These are phyloP conservation scores for Penicillium sp. DNA, from an alignment of 2,329 filamentous ascomycete species.

Conservation along the genomic window DNA sequence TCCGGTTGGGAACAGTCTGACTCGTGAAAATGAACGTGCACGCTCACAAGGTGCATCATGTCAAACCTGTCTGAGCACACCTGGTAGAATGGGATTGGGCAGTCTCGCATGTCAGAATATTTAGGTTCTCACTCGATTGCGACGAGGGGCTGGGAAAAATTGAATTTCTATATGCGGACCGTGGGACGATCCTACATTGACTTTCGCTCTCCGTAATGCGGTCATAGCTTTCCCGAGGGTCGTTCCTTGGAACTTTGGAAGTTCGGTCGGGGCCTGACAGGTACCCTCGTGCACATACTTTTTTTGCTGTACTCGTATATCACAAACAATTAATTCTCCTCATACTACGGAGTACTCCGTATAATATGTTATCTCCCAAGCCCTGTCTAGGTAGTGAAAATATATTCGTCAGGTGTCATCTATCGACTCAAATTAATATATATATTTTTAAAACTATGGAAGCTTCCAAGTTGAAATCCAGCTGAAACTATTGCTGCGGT, in stretches of 20 bases:
- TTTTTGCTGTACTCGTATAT: too few species aligned
- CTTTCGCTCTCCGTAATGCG: neutral
- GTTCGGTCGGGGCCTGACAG: too few species aligned
- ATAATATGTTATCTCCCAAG: too few species aligned
- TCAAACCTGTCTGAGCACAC: neutral
- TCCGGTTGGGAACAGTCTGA: too few species aligned
- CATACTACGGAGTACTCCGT: too few species aligned
- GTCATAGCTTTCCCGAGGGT: neutral
- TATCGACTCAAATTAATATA: neutral
- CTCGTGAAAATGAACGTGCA: neutral
- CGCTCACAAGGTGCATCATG: neutral
- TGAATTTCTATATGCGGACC: neutral
- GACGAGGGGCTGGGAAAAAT: neutral
- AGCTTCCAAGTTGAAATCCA: neutral
- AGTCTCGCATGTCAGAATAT: neutral
- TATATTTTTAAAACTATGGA: neutral
- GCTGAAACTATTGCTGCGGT: neutral
- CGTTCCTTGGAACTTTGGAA: neutral
- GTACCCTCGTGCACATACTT: too few species aligned
- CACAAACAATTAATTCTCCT: too few species aligned
- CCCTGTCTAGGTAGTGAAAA: too few species aligned
- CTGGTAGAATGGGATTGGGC: neutral
- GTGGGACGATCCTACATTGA: neutral
- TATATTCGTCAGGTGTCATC: too few species aligned
- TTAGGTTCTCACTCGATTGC: neutral